Conservation (phyloP, 345 rosid species). For the Salix brachista region DNA sequence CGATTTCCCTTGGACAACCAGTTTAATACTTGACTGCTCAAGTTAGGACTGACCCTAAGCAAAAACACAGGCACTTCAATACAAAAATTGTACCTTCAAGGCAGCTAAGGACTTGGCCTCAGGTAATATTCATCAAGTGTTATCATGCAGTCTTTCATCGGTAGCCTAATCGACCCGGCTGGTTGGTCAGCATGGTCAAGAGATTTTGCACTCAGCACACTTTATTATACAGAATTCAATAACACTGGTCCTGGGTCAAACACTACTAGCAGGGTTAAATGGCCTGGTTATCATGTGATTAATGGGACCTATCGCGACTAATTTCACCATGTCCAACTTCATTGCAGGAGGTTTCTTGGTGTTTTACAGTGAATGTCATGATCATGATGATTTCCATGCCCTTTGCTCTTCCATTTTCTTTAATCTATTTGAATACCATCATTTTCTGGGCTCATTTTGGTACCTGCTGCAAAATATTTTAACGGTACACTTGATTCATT, state of each 20-base stretch:
- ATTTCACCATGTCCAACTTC: slow-evolving; percentile 23
- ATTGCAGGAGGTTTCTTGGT: slow-evolving; percentile 14
- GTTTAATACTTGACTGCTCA: slow-evolving; percentile 42
- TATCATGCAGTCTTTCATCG: slow-evolving; percentile 30
- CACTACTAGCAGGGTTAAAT: slow-evolving; percentile 30
- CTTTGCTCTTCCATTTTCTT: neutral
- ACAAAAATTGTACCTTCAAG: slow-evolving; percentile 26
- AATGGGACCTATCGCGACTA: slow-evolving; percentile 20
- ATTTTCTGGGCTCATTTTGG: neutral
- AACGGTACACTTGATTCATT: too few species aligned
- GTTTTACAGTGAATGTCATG: slow-evolving; percentile 8
- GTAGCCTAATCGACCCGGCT: slow-evolving; percentile 17
- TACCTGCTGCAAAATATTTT: too few species aligned
- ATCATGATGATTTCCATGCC: neutral
- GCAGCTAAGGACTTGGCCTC: slow-evolving; percentile 32
- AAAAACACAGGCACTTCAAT: slow-evolving; percentile 42
- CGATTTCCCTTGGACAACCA: slow-evolving; percentile 17
- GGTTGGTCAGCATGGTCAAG: slow-evolving; percentile 35
- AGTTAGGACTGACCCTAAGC: slow-evolving; percentile 42
- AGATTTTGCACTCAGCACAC: slow-evolving; percentile 18
- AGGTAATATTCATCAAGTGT: slow-evolving; percentile 35
- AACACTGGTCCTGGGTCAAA: slow-evolving; percentile 29
- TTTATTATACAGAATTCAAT: slow-evolving; percentile 35
- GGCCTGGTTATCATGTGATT: slow-evolving; percentile 52
- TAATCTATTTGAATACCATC: neutral